Conservation (phyloP, 2,329 filamentous ascomycete genomes). For the Sporothrix schenckii region DNA sequence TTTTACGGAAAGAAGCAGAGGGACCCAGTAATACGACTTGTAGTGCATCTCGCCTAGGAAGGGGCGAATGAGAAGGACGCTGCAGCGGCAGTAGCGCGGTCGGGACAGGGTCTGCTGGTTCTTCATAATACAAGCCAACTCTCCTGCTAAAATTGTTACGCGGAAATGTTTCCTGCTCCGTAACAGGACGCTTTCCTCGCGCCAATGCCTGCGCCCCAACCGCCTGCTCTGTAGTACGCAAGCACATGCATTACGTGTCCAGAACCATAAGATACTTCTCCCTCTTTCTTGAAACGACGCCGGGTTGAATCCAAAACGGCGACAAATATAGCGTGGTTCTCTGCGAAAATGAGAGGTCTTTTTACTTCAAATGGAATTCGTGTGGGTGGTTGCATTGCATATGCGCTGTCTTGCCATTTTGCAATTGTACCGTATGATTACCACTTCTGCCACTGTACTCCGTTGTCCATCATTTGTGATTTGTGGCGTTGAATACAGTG, state of each 20-base stretch:
- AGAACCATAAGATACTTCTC: not conserved
- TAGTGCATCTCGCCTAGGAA: conserved; percentile 10
- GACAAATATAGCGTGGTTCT: conserved; percentile 11
- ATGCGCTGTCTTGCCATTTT: not conserved
- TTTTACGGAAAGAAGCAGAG: not conserved
- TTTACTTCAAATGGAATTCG: not conserved
- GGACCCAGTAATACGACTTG: not conserved
- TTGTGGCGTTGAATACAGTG: conserved; percentile 12
- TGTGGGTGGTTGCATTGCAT: not conserved
- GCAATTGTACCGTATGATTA: not conserved
- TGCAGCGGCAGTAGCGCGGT: conserved; percentile 22
- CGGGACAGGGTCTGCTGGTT: not conserved
- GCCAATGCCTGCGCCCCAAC: too few species aligned
- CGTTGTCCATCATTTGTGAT: not conserved
- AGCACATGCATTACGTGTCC: not conserved
- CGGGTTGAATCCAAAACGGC: conserved; percentile 18
- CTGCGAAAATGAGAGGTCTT: not conserved
- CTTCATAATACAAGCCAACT: not conserved
- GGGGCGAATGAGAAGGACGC: conserved; percentile 23
- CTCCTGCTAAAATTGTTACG: conserved; percentile 11
- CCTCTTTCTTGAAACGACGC: not conserved
- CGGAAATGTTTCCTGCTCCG: conserved; percentile 20
- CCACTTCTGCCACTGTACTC: not conserved
- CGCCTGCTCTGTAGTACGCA: conserved; percentile 16
- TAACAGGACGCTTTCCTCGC: not conserved